Evolutionary conservation across 1,284 basidiomycete species (phyloP).

Genomic region (Psilocybe mexicana): DNA sequence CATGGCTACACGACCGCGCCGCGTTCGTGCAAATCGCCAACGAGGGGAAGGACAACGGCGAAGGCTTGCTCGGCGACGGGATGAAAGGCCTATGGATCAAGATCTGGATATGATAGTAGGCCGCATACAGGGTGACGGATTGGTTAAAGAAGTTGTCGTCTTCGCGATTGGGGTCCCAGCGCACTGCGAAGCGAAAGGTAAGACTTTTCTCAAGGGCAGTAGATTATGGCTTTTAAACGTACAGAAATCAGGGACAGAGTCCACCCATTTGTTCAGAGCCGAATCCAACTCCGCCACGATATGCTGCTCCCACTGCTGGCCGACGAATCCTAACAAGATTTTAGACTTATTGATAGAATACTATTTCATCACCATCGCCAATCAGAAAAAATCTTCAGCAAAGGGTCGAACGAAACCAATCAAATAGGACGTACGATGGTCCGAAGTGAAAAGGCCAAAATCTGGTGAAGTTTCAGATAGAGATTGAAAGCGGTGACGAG

Average conservation of each 20-base stretch:
- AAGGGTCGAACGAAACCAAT: background rate
- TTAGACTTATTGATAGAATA: conserved; percentile 77
- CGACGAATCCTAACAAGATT: conserved; percentile 55
- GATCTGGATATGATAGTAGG: conserved; percentile 77
- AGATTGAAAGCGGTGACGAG: conserved; percentile 56
- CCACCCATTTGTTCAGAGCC: conserved; percentile 77
- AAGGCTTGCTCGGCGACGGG: conserved; percentile 60
- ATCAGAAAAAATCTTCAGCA: background rate
- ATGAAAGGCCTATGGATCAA: conserved; percentile 84
- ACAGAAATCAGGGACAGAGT: conserved; percentile 68
- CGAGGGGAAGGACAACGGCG: conserved; percentile 65
- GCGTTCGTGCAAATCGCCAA: conserved; percentile 85
- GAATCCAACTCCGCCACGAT: conserved; percentile 78
- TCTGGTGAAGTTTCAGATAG: conserved; percentile 61
- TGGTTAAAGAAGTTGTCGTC: conserved; percentile 66
- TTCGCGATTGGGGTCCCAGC: conserved; percentile 73
- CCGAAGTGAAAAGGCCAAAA: conserved; percentile 63
- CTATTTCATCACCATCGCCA: conserved; percentile 31
- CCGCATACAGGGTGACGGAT: conserved; percentile 64
- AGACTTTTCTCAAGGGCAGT: background rate
- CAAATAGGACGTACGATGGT: conserved; percentile 53
- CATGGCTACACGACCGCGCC: conserved; percentile 75
- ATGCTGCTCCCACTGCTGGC: conserved; percentile 65
- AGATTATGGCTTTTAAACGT: conserved; percentile 5
- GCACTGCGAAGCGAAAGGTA: conserved; percentile 41